These are phyloP conservation scores for Trichoderma breve DNA, from an alignment of 2,329 filamentous ascomycete genomes.

Conservation along the genomic window DNA sequence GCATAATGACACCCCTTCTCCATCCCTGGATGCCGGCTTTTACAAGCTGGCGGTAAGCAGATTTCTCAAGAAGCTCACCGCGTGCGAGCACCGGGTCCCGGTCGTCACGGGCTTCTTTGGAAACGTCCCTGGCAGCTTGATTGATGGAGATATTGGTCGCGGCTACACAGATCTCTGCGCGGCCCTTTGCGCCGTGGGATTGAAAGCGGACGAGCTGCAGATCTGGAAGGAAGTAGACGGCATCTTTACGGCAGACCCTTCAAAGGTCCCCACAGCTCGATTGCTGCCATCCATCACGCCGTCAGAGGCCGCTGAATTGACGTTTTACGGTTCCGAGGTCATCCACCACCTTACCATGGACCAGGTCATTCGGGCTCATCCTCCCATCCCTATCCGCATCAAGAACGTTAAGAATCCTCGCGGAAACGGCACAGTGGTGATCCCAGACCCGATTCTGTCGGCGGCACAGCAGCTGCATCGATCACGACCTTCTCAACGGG, in stretches of 20 bases:
- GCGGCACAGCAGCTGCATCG: conserved; percentile 58
- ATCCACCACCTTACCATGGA: conserved; percentile 99
- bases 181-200: conserved; percentile 82
- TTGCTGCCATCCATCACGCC: conserved; percentile 88
- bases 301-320: conserved; percentile 91
- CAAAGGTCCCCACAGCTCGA: conserved; percentile 89
- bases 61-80: conserved; percentile 62
- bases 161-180: conserved; percentile 97
- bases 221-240: conserved; percentile 99
- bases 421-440: conserved; percentile 75
- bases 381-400: conserved; percentile 80
- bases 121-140: conserved; percentile 82
- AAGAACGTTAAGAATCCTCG: conserved; percentile 89
- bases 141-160: conserved; percentile 84
- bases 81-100: conserved; percentile 67
- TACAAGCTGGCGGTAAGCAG: conserved; percentile 63
- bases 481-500: conserved; percentile 42
- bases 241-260: conserved; percentile 81
- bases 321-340: conserved; percentile 91
- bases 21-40: conserved; percentile 64
- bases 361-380: conserved; percentile 79
- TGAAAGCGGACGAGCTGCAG: conserved; percentile 85
- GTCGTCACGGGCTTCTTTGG: conserved; percentile 95
- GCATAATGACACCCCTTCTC: conserved; percentile 56
- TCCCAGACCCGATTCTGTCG: conserved; percentile 65